Evolutionary conservation across 2,329 filamentous ascomycete genomes (phyloP), one percentile per base, ranked within the genome.

Genomic region (Penicillium sp.): DNA sequence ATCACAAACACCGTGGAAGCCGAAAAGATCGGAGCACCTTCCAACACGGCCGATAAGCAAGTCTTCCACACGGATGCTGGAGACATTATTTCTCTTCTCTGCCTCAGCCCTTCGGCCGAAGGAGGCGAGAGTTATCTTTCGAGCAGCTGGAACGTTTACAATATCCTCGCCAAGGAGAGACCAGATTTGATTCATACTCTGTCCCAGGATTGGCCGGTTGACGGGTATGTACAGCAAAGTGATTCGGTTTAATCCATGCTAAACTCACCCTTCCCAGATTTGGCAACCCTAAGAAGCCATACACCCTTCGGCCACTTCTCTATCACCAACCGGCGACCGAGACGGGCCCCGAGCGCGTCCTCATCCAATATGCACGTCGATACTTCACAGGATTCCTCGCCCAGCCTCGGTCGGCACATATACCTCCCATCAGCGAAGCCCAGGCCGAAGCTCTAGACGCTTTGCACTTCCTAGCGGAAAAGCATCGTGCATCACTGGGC

Each of bases 291-390:
- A 71, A 75, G 6, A 77, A 77, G 34, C 77, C 79, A 14, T 86
- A 80, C 67, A 77, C 69, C 47, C 70, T 75, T 12, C 78, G 84
- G 12, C 75, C 75, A 4, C 67, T 78, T 5, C 63, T 78, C 10
- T 83, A 85, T 70, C 80, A 86, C 67, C 82, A 86, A 50, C 80
- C 83, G 0, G 78, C 79, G 10, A 82, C 77, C 0, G 72, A 64
- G 0, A 71, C 69, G 0, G 68, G 71, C 0, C 83, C 84, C 0
- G 82, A 88, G 66, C 79, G 84, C 1, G 71, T 88, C 1, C 73
- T 85, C 6, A 80, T 89, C 34, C 85, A 88, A 62, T 89, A 88
- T 63, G 84, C 83, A 0, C 81, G 86, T 2, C 80, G 86, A 1
- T 77, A 75, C 28, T 88, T 88, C 63, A 86, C 85, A 0, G 82